Percentiles rank a stretch among this genome's conserved stretches.
Conservation (phyloP, 768 basidiomycete species). For the Omphalotus guepiniiformis region DNA sequence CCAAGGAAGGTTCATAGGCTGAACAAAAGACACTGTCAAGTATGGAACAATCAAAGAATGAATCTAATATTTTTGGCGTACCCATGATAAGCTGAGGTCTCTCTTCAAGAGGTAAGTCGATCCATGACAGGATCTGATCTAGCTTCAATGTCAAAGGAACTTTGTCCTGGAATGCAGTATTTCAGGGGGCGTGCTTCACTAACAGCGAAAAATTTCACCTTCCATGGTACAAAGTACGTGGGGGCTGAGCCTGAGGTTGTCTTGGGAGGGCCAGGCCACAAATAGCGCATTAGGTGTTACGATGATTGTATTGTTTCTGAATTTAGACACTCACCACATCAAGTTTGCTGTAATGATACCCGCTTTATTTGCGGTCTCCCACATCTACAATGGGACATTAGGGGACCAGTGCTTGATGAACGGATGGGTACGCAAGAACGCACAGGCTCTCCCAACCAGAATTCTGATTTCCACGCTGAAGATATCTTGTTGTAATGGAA, state of each 20-base stretch:
- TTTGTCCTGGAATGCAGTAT: constrained; percentile 39
- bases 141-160: constrained; percentile 67
- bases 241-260: constrained; percentile 62
- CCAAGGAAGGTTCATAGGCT: constrained; percentile 84
- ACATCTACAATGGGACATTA: constrained; percentile 52
- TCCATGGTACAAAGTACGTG: constrained; percentile 79
- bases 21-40: constrained; percentile 4
- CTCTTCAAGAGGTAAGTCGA: constrained; percentile 62
- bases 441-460: constrained; percentile 93
- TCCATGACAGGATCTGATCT: constrained; percentile 75
- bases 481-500: constrained; percentile 70
- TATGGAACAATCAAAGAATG: neutral
- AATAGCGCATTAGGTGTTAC: constrained; percentile 21
- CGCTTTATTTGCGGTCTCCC: constrained; percentile 80
- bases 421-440: neutral
- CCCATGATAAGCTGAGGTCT: constrained; percentile 79
- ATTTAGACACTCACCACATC: constrained; percentile 71
- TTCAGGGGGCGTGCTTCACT: neutral
- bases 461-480: constrained; percentile 60
- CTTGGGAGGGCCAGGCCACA: constrained; percentile 82
- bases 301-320: neutral
- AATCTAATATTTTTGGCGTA: constrained; percentile 24
- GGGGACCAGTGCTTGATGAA: neutral
- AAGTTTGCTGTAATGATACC: constrained; percentile 77
- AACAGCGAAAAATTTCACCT: constrained; percentile 32